phyloP scores from a whole-genome alignment of 2,329 filamentous ascomycete species.

The Emmonsia crescens region DNA sequence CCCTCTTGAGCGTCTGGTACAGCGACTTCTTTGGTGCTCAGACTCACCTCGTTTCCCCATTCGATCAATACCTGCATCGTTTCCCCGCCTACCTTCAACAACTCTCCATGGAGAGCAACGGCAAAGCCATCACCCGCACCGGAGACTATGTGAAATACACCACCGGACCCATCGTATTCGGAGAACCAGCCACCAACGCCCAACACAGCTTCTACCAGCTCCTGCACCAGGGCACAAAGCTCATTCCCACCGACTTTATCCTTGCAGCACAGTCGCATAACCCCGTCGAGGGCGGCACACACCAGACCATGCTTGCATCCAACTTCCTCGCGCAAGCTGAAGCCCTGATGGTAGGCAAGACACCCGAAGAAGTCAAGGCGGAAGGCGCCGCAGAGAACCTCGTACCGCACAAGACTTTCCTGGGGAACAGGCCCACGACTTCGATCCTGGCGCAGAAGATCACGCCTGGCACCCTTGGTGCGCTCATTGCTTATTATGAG shows the following conservation, averaged over 20 bases:
- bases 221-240: conserved; percentile 96
- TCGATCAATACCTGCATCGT: conserved; percentile 97
- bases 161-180: conserved; percentile 89
- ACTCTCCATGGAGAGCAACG: conserved; percentile 98
- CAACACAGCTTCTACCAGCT: conserved; percentile 99
- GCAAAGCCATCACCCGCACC: conserved; percentile 87
- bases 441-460: conserved; percentile 90
- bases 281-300: conserved; percentile 79
- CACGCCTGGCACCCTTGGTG: conserved; percentile 84
- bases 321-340: conserved; percentile 42
- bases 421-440: conserved; percentile 93
- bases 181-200: conserved; percentile 96
- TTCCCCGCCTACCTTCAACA: conserved; percentile 99
- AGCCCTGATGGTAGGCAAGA: conserved; percentile 45
- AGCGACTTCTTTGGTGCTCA: conserved; percentile 97
- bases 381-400: conserved; percentile 44
- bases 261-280: conserved; percentile 94
- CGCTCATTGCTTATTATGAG: conserved; percentile 97
- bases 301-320: conserved; percentile 59
- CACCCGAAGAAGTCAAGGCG: conserved; percentile 37
- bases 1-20: conserved; percentile 95
- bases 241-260: conserved; percentile 97
- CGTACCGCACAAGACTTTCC: conserved; percentile 97
- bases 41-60: conserved; percentile 93
- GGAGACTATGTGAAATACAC: conserved; percentile 92